These are phyloP conservation scores for Hypholoma fasciculare DNA, from an alignment of 768 basidiomycete species.

Conservation along the genomic window DNA sequence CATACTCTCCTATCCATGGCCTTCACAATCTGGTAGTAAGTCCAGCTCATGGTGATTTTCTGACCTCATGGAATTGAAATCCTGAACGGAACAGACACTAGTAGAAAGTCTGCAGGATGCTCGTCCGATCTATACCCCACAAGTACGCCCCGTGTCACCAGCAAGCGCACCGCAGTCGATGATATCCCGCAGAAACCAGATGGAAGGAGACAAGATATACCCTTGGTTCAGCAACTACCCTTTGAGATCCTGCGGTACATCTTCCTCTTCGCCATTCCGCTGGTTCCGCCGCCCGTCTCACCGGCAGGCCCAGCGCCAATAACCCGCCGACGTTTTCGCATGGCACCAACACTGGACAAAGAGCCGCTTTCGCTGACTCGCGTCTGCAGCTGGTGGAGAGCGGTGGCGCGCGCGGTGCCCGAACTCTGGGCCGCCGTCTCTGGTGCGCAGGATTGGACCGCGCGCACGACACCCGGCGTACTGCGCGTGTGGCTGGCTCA, in stretches of 20 bases:
- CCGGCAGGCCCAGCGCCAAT: not conserved
- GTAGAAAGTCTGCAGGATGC: not conserved
- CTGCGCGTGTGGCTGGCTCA: constrained; percentile 7
- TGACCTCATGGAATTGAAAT: no score
- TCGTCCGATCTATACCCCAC: not conserved
- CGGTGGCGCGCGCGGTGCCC: constrained; percentile 4
- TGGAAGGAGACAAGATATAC: not conserved
- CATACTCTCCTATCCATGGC: no score
- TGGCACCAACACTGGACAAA: not conserved
- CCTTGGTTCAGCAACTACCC: not conserved
- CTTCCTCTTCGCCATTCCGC: constrained; percentile 2
- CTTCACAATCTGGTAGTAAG: no score
- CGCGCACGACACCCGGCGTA: constrained; percentile 1
- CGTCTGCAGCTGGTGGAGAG: constrained; percentile 11
- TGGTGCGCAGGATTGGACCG: constrained; percentile 3
- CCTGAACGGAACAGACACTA: not conserved
- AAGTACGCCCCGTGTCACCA: not conserved
- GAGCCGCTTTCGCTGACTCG: constrained; percentile 7
- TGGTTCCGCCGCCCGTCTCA: not conserved
- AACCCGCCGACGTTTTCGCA: not conserved
- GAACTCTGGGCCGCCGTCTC: constrained; percentile 8
- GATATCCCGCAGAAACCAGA: not conserved
- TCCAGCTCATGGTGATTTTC: no score
- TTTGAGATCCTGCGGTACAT: constrained; percentile 11
- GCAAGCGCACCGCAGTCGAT: not conserved